Evolutionary conservation across 345 rosid species (phyloP).

Genomic region (Brassica carinata): DNA sequence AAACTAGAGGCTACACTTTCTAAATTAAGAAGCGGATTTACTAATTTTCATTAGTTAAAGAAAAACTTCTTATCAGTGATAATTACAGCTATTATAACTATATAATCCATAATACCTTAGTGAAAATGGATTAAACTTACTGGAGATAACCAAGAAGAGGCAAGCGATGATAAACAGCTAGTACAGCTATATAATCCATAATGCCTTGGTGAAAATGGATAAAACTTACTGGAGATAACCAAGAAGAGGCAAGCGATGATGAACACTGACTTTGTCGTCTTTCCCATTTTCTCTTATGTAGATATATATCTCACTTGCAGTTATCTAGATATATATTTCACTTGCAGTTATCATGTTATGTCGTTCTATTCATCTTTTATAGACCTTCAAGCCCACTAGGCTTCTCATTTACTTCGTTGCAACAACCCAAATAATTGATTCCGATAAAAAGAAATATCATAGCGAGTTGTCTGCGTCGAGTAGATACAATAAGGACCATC

Average conservation of each 20-base stretch:
- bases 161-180: neutral
- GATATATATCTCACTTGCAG: too few species aligned
- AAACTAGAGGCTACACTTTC: too few species aligned
- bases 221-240: neutral
- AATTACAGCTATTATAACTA: neutral
- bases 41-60: too few species aligned
- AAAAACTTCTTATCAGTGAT: neutral
- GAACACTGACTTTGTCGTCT: too few species aligned
- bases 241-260: neutral
- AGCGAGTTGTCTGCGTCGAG: neutral
- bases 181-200: too few species aligned
- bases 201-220: neutral
- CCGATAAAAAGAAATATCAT: neutral
- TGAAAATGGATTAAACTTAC: neutral
- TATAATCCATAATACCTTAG: neutral
- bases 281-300: too few species aligned
- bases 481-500: neutral
- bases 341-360: too few species aligned
- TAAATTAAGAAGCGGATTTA: too few species aligned
- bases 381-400: neutral
- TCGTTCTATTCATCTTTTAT: neutral
- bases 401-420: neutral
- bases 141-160: neutral
- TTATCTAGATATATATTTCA: too few species aligned
- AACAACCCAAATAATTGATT: neutral